A percentile compares a stretch with the other conserved stretches of the same genome.
These are phyloP conservation scores for Neonectria hederae DNA, from an alignment of 2,329 filamentous ascomycete species.

Conservation along the genomic window DNA sequence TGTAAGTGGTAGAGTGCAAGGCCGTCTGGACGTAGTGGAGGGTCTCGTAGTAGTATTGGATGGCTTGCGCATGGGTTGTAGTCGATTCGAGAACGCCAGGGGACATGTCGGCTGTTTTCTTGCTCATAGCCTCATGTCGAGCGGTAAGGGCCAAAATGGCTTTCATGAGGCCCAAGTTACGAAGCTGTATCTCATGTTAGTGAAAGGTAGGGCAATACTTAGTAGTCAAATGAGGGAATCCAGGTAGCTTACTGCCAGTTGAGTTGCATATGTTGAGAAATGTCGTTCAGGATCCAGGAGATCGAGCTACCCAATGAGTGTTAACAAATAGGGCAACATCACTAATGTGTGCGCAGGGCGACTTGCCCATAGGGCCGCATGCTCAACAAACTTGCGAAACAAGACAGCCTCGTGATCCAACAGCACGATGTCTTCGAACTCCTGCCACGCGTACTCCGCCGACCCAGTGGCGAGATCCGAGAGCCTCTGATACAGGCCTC, in stretches of 20 bases:
- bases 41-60: slow-evolving; percentile 70
- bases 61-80: slow-evolving; percentile 27
- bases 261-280: slow-evolving; percentile 22
- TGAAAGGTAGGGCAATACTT: not conserved
- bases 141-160: slow-evolving; percentile 24
- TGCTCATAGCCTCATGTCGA: slow-evolving; percentile 22
- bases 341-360: not conserved
- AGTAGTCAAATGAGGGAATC: not conserved
- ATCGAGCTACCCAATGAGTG: slow-evolving; percentile 1
- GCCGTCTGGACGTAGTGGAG: slow-evolving; percentile 68
- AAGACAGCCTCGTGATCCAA: slow-evolving; percentile 17
- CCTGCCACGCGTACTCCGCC: slow-evolving; percentile 17
- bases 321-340: not conserved
- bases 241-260: slow-evolving; percentile 11
- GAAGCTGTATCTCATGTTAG: slow-evolving; percentile 6
- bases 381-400: slow-evolving; percentile 23
- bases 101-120: slow-evolving; percentile 6
- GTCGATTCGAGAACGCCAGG: slow-evolving; percentile 1
- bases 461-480: slow-evolving; percentile 7
- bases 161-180: slow-evolving; percentile 24
- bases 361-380: slow-evolving; percentile 8
- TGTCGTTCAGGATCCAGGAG: slow-evolving; percentile 13
- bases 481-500: slow-evolving; percentile 16
- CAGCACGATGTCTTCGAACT: slow-evolving; percentile 14
- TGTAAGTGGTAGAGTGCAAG: slow-evolving; percentile 66